Percentiles rank a stretch among this genome's conserved stretches.
These are phyloP conservation scores for Lactarius quietus DNA, from an alignment of 768 basidiomycete genomes.

Conservation along the genomic window DNA sequence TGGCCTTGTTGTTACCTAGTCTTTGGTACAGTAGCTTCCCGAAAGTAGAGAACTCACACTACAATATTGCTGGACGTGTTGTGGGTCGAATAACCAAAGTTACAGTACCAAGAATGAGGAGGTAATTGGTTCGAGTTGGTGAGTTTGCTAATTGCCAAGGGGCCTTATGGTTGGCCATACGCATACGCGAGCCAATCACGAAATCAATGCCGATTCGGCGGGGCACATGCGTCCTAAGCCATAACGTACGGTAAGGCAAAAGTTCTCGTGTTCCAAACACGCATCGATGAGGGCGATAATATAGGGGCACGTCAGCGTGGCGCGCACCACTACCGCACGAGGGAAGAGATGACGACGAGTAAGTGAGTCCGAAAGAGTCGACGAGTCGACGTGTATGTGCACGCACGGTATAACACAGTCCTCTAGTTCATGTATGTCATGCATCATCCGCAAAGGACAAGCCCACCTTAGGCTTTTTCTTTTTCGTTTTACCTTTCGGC, in stretches of 20 bases:
- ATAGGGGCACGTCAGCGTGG: not conserved
- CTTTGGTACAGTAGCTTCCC: too few relatives aligned
- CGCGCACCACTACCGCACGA: not conserved
- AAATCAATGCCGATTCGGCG: not conserved
- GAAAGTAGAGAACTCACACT: not conserved
- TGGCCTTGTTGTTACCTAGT: too few relatives aligned
- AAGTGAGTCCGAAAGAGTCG: not conserved
- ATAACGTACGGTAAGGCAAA: not conserved
- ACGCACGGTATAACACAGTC: not conserved
- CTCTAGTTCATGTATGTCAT: slow-evolving; percentile 29
- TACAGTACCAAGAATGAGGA: not conserved
- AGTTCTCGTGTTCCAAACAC: not conserved
- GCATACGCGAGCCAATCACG: not conserved
- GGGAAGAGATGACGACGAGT: not conserved
- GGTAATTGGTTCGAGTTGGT: not conserved
- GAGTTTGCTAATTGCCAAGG: not conserved
- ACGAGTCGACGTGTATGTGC: not conserved
- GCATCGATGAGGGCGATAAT: not conserved
- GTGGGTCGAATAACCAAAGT: not conserved
- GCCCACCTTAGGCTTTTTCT: slow-evolving; percentile 44
- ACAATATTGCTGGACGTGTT: not conserved
- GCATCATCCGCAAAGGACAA: slow-evolving; percentile 61
- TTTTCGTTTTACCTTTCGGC: slow-evolving; percentile 54
- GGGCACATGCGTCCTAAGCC: not conserved
- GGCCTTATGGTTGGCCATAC: not conserved